Evolutionary conservation across 306 rosid genomes (phyloP).

Genomic region (Senna tora): DNA sequence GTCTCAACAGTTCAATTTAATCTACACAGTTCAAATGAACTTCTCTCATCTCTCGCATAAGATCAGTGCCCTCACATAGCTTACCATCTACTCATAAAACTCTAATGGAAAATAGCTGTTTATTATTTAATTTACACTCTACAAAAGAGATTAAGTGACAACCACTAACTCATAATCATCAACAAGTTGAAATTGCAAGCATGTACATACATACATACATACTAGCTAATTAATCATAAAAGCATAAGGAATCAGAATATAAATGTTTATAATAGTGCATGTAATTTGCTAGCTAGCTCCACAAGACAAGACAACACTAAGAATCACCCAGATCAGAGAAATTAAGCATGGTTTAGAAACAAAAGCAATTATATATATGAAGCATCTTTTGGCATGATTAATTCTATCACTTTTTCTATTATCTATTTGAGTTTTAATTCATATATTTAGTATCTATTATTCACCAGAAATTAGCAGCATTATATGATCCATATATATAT

Average conservation of each 20-base stretch:
- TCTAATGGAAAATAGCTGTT: no score
- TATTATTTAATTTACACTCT: not conserved
- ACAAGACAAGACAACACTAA: no score
- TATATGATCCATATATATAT: not conserved
- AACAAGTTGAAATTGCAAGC: conserved; percentile 1
- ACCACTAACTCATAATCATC: not conserved
- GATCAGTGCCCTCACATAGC: no score
- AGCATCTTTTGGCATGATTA: conserved; percentile 13
- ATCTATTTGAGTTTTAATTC: conserved; percentile 14
- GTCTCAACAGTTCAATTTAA: no score
- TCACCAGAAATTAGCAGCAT: conserved; percentile 9
- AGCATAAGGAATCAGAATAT: no score
- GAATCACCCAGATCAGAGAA: not conserved
- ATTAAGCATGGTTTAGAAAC: conserved; percentile 5
- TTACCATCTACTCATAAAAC: no score
- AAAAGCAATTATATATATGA: conserved; percentile 9
- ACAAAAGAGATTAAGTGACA: not conserved
- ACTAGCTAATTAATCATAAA: no score
- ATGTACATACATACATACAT: no score
- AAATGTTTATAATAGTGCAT: no score
- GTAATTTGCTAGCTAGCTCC: no score
- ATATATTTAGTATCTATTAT: not conserved
- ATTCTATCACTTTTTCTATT: conserved; percentile 13
- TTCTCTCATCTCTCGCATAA: no score
- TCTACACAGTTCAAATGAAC: no score